Base-by-base conservation (phyloP, 257 asterid species). In the Orobanche coerulescens region DNA sequence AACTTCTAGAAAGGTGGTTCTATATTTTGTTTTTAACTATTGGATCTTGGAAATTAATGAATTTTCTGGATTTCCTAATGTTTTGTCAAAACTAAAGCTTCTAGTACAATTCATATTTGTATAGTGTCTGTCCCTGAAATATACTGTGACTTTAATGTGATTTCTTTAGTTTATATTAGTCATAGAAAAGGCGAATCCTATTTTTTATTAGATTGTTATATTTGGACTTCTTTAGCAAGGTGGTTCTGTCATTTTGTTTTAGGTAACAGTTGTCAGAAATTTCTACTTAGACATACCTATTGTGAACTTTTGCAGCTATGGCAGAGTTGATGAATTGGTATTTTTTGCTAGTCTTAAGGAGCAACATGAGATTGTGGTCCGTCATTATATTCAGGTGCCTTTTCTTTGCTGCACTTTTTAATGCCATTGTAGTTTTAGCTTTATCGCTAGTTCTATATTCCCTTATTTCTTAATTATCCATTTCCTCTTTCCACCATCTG, bases 331-430 rank as follows among this genome's bases (percentile, higher is more conserved):
- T 83, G 98, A 93, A 57, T 71, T 93, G 82, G 98, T 93, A 40
- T 93, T 86, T 84, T 93, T 93, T 74, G 98, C 98, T 70, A 76
- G 83, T 73, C 91, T 93, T 25, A 93, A 82, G 83, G 98, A 93
- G 91, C 79, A 93, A 75, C 75, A 82, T 37, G 95, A 93, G 71
- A 83, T 93, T 71, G 97, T 93, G 70, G 79, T 93, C 73, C 98
- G 77, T 62, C 96, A 89, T 78, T 88, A 86, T 84, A 86, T 89
- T 74, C 95, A 93, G 98, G 97, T 93, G 69, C 64, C 55, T 71
- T 68, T 66, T 79, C 67, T 67, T 58, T 30, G 62, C n/a, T 37
- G 4, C 65, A 58, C n/a, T n/a, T n/a, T n/a, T n/a, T n/a, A n/a
- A n/a, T n/a, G n/a, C n/a, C n/a, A n/a, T 23, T 59, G n/a, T 59